phyloP scores from a whole-genome alignment of 495 filamentous ascomycete genomes.

The Penicillium antarcticum region DNA sequence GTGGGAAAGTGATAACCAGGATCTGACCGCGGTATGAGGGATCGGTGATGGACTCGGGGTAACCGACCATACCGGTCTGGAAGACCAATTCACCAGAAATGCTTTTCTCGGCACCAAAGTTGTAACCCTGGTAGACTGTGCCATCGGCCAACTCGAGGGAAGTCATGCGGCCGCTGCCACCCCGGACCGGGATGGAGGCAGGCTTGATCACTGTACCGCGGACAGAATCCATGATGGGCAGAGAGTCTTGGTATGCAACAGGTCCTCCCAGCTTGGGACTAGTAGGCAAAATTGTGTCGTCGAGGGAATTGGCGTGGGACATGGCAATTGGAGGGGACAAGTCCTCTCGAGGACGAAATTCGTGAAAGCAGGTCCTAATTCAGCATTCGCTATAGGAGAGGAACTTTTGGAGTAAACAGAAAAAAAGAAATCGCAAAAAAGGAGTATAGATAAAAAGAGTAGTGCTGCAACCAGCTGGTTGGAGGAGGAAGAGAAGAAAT shows the following conservation, averaged over 20 bases:
- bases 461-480: constrained; percentile 7
- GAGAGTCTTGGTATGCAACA: constrained; percentile 34
- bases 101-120: constrained; percentile 90
- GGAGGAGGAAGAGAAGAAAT: constrained; percentile 1
- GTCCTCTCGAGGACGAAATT: constrained; percentile 46
- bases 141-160: constrained; percentile 90
- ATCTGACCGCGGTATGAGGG: constrained; percentile 92
- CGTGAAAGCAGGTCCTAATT: constrained; percentile 34
- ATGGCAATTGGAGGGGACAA: constrained; percentile 35
- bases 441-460: not conserved
- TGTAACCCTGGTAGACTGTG: constrained; percentile 82
- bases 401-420: constrained; percentile 2
- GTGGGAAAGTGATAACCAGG: constrained; percentile 84
- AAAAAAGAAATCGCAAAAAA: not conserved
- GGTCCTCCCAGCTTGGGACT: constrained; percentile 36
- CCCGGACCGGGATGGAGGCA: constrained; percentile 37
- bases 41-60: constrained; percentile 92
- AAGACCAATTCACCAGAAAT: constrained; percentile 96
- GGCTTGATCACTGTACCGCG: constrained; percentile 49
- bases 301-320: constrained; percentile 27
- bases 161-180: constrained; percentile 57
- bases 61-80: constrained; percentile 99
- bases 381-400: constrained; percentile 42
- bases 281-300: constrained; percentile 32
- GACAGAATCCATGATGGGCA: constrained; percentile 31